Conservation (phyloP, 371 early-diverging fungal species). For the Mucor irregularis region DNA sequence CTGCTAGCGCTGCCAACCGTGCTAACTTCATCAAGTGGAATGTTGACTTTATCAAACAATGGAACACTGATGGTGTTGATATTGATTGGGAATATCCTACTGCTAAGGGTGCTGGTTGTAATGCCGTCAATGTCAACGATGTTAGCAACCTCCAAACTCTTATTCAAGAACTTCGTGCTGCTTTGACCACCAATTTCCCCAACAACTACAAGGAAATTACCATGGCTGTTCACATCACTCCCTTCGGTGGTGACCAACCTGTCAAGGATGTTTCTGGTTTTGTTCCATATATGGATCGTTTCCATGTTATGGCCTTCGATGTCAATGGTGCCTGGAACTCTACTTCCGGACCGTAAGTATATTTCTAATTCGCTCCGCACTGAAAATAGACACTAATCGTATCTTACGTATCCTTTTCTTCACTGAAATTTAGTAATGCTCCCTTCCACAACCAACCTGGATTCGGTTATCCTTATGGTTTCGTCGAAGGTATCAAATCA, state of each 20-base stretch:
- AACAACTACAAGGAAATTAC: slow-evolving; percentile 62
- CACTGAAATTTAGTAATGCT: too few species aligned
- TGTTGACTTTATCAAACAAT: slow-evolving; percentile 43
- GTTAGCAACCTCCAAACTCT: slow-evolving; percentile 57
- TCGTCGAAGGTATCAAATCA: slow-evolving; percentile 51
- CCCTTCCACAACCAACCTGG: slow-evolving; percentile 59
- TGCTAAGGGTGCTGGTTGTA: slow-evolving; percentile 58
- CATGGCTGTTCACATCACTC: slow-evolving; percentile 68
- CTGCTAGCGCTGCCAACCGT: slow-evolving; percentile 42
- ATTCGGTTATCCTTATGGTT: slow-evolving; percentile 42
- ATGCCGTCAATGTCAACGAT: slow-evolving; percentile 42
- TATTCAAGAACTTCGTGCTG: slow-evolving; percentile 64
- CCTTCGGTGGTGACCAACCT: slow-evolving; percentile 52
- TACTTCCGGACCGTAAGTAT: slow-evolving; percentile 62
- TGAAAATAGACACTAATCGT: too few species aligned
- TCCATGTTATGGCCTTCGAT: slow-evolving; percentile 64
- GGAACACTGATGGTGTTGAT: slow-evolving; percentile 63
- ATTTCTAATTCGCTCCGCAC: too few species aligned
- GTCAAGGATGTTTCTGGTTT: slow-evolving; percentile 62
- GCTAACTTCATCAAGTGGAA: slow-evolving; percentile 54
- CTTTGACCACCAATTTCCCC: slow-evolving; percentile 50
- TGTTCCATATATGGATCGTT: slow-evolving; percentile 63
- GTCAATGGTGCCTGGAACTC: slow-evolving; percentile 65
- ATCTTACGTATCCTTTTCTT: too few species aligned
- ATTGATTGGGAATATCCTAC: slow-evolving; percentile 47